Evolutionary conservation across 305 asterid genomes (phyloP).

Genomic region (Lippia alba): DNA sequence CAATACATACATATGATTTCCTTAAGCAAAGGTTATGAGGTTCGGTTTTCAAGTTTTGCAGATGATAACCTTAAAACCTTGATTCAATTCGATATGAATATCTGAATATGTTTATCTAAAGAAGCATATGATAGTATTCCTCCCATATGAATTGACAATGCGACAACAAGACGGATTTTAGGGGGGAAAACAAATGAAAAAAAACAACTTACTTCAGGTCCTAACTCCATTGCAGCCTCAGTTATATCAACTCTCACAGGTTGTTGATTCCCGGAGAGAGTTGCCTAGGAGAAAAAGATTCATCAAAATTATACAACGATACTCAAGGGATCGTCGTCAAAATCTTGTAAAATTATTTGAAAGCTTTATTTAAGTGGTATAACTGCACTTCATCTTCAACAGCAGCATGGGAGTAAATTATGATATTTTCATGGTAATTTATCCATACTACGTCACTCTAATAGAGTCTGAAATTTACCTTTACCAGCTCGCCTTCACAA

Average conservation of each 20-base stretch:
- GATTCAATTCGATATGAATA: background rate
- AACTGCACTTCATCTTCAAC: constrained; percentile 14
- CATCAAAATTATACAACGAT: constrained; percentile 19
- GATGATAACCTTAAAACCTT: background rate
- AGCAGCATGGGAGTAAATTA: constrained; percentile 2
- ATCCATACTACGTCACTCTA: background rate
- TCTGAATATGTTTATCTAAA: background rate
- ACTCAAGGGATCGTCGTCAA: background rate
- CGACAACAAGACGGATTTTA: background rate
- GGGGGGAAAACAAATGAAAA: background rate
- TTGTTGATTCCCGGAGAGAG: constrained; percentile 92
- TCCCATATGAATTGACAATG: constrained; percentile 7
- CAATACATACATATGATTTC: too few relatives aligned
- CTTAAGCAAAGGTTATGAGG: too few relatives aligned
- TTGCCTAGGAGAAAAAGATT: constrained; percentile 56
- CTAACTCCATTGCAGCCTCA: constrained; percentile 96
- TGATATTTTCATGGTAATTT: background rate
- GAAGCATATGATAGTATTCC: background rate
- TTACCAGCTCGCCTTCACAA: constrained; percentile 85
- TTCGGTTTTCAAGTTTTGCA: too few relatives aligned
- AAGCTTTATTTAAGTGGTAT: constrained; percentile 8
- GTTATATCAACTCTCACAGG: constrained; percentile 93
- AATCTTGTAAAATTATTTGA: background rate
- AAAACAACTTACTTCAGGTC: constrained; percentile 69
- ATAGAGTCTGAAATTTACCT: constrained; percentile 54